phyloP scores from a whole-genome alignment of 2,329 filamentous ascomycete genomes.

The Acrocalymma vagum region DNA sequence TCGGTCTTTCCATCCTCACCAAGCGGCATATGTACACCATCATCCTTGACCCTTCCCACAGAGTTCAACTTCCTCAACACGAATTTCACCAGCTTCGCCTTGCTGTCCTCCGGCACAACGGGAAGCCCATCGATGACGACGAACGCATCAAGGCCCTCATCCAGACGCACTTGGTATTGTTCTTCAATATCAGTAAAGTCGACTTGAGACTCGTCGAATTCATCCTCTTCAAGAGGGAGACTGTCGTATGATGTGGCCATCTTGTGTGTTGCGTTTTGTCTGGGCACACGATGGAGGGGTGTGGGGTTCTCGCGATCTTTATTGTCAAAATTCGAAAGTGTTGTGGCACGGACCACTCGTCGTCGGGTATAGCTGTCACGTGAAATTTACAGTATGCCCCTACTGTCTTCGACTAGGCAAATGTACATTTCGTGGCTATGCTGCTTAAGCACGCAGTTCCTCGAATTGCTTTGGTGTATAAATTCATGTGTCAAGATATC shows the following conservation, averaged over 20 bases:
- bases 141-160: constrained; percentile 95
- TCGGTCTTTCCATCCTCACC: constrained; percentile 86
- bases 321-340: constrained; percentile 37
- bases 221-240: constrained; percentile 83
- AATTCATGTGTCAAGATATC: too few species aligned
- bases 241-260: constrained; percentile 97
- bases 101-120: constrained; percentile 86
- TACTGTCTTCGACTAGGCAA: too few species aligned
- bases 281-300: constrained; percentile 30
- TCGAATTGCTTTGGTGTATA: too few species aligned
- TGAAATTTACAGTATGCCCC: constrained; percentile 12
- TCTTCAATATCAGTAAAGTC: constrained; percentile 94
- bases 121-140: constrained; percentile 96
- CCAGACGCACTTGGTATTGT: constrained; percentile 94
- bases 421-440: too few species aligned
- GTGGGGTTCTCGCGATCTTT: constrained; percentile 18
- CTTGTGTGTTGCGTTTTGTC: constrained; percentile 51
- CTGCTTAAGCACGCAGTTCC: too few species aligned
- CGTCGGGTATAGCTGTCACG: too few species aligned
- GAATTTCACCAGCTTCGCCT: constrained; percentile 95
- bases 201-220: constrained; percentile 92
- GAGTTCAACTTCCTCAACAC: constrained; percentile 90
- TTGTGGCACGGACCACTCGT: too few species aligned
- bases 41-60: constrained; percentile 85
- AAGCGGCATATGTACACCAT: constrained; percentile 92